phyloP scores from a whole-genome alignment of 768 basidiomycete genomes.

The Crassisporium funariophilum region DNA sequence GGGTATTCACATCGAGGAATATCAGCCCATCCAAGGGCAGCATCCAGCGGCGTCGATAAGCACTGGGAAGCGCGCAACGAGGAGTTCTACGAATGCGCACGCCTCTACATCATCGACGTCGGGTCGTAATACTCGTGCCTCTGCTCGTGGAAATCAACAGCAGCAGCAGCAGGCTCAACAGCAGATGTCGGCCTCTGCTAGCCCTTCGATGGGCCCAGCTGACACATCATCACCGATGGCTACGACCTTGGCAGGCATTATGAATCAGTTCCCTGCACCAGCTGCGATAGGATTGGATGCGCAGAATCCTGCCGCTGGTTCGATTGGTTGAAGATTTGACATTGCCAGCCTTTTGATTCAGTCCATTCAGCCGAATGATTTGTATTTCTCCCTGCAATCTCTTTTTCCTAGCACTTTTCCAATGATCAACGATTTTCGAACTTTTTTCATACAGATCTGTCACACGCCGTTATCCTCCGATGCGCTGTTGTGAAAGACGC shows the following conservation, averaged over 20 bases:
- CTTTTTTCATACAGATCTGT: conserved; percentile 2
- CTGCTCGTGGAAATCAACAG: conserved; percentile 15
- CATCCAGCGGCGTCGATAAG: conserved; percentile 4
- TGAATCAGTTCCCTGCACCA: conserved; percentile 63
- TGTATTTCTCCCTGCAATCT: conserved; percentile 1
- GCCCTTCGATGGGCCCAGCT: background rate
- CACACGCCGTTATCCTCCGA: conserved; percentile 1
- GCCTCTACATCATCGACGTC: conserved; percentile 7
- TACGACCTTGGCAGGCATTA: conserved; percentile 66
- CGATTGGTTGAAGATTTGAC: too few relatives aligned
- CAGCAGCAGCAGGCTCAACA: conserved; percentile 14
- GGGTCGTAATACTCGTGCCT: conserved; percentile 11
- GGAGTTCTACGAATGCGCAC: conserved; percentile 13
- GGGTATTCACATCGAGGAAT: conserved; percentile 27
- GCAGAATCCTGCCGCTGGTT: conserved; percentile 9
- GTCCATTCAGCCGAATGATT: too few relatives aligned
- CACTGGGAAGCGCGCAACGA: conserved; percentile 20
- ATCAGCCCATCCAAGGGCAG: conserved; percentile 23
- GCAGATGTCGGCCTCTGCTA: conserved; percentile 2
- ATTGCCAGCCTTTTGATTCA: too few relatives aligned
- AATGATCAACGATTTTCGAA: background rate
- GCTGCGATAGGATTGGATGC: conserved; percentile 30
- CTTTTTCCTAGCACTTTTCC: background rate
- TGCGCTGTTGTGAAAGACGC: conserved; percentile 1
- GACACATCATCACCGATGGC: conserved; percentile 13